phyloP scores from a whole-genome alignment of 345 rosid species.

The Alliaria petiolata region DNA sequence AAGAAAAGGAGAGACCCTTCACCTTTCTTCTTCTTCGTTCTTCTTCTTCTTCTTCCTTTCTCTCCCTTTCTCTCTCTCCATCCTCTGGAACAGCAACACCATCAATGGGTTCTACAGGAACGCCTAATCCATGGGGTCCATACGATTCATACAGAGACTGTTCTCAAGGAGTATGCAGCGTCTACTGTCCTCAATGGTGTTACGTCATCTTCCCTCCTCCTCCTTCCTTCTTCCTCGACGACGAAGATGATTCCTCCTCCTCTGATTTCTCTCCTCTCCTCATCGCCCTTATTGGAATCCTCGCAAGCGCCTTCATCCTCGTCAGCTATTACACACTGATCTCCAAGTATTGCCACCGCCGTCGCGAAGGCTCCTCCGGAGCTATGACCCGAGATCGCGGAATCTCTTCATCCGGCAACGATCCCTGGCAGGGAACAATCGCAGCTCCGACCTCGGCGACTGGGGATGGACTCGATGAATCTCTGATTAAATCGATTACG shows the following conservation, averaged over 20 bases:
- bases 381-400: neutral
- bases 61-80: neutral
- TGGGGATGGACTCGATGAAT: constrained; percentile 58
- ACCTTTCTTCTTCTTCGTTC: neutral
- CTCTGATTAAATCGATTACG: constrained; percentile 52
- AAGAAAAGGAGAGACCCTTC: constrained; percentile 21
- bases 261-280: constrained; percentile 67
- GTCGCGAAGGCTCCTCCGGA: constrained; percentile 25
- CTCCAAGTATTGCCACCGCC: constrained; percentile 56
- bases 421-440: neutral
- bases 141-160: constrained; percentile 62
- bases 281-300: constrained; percentile 67
- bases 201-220: constrained; percentile 83
- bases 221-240: constrained; percentile 55
- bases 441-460: neutral
- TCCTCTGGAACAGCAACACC: neutral
- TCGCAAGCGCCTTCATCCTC: constrained; percentile 77
- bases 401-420: constrained; percentile 12
- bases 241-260: constrained; percentile 42
- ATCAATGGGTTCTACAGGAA: constrained; percentile 32
- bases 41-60: neutral
- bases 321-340: constrained; percentile 65
- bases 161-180: constrained; percentile 71
- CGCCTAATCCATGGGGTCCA: constrained; percentile 30
- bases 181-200: constrained; percentile 89